Evolutionary conservation across 495 filamentous ascomycete genomes (phyloP), one percentile per base, ranked within the genome.

Genomic region (Talaromyces ruber): DNA sequence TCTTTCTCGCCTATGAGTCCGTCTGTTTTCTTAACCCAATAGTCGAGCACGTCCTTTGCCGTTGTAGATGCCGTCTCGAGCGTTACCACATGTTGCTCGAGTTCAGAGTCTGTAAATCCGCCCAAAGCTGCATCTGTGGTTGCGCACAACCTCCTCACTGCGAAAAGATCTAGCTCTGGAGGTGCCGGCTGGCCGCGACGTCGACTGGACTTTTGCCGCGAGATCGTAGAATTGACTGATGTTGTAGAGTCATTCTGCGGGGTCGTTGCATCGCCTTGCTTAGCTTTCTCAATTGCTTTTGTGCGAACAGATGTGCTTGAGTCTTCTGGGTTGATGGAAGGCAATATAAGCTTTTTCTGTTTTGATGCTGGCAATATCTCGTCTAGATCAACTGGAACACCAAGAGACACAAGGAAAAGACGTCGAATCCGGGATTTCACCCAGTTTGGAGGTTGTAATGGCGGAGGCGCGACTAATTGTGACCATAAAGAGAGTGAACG

Each of bases 371-470:
- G 94, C 21, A 98, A 83, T 63, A 98, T 97, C 76, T 98, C 94
- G 72, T 99, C 94, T 2, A 99, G 81, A 66, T 99, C 94, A 54
- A 99, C 88, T 5, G 94, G 94, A 1, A 99, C 94, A 16, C 94
- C 94, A 4, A 99, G 83, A 11, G 91, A 96, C 43, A 99, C 94
- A 34, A 99, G 85, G 74, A 99, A 99, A 43, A 98, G 84, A 9
- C 94, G 89, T 59, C 94, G 90, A 68, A 97, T 98, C 58, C 93
- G 92, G 55, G 91, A 96, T 61, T 95, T 91, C 63, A 96, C 92
- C 94, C 94, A 99, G 74, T 99, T 93, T 0, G 95, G 93, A 1
- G 94, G 95, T 70, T 96, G 92, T 28, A 98, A 84, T 3, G 94
- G 92, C 1, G 94, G 94, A 22, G 94, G 93, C 2, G 93, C 93